These are phyloP conservation scores for Leccinum rimulosum DNA, from an alignment of 768 basidiomycete species.

Conservation along the genomic window DNA sequence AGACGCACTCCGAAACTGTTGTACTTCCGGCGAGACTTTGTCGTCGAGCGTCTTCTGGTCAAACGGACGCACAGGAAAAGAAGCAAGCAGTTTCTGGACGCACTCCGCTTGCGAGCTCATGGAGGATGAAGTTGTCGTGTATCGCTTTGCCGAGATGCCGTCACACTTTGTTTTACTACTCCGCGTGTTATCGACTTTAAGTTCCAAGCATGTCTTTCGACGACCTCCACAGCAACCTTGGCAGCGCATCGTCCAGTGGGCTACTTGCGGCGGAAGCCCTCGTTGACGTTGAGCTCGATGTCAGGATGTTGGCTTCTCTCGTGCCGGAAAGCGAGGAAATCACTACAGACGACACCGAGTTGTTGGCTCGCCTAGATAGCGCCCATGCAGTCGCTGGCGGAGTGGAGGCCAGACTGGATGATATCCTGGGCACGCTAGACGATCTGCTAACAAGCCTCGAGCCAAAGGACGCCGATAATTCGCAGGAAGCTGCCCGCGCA, in stretches of 20 bases:
- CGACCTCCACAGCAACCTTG: conserved; percentile 15
- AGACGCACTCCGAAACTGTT: conserved; percentile 39
- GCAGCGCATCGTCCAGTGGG: conserved; percentile 4
- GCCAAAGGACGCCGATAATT: conserved; percentile 1
- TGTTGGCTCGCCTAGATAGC: conserved; percentile 52
- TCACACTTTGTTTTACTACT: conserved; percentile 6
- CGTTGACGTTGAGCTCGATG: conserved; percentile 35
- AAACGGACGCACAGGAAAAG: conserved; percentile 51
- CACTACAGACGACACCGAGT: conserved; percentile 42
- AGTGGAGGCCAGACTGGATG: conserved; percentile 63
- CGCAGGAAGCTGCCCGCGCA: not conserved
- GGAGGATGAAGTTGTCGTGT: not conserved
- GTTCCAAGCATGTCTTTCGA: conserved; percentile 26
- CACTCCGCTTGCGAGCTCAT: conserved; percentile 55
- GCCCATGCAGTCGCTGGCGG: conserved; percentile 60
- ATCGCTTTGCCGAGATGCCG: conserved; percentile 25
- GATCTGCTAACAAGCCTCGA: conserved; percentile 47
- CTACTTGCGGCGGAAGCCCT: conserved; percentile 1
- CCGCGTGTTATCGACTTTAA: conserved; percentile 20
- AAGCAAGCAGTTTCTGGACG: conserved; percentile 48
- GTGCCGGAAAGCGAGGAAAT: conserved; percentile 26
- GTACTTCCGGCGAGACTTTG: conserved; percentile 47
- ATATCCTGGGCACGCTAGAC: conserved; percentile 58
- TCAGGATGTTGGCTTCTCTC: conserved; percentile 32
- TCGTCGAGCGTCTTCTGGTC: conserved; percentile 46